Evolutionary conservation across 768 basidiomycete genomes (phyloP), one percentile per base, ranked within the genome.

Genomic region (Strobilomyces echinocephalus): DNA sequence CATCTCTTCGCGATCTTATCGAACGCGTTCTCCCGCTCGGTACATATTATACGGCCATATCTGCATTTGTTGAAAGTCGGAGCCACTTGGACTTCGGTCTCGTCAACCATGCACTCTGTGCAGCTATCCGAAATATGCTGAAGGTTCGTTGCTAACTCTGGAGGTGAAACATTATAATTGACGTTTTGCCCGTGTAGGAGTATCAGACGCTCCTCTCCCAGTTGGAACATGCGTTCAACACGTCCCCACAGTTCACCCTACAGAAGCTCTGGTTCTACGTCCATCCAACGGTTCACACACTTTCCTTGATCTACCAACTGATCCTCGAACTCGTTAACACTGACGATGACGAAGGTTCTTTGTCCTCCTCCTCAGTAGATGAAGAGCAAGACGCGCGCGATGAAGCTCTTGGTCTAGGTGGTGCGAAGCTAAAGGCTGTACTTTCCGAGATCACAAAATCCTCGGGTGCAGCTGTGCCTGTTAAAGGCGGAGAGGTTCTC

Each of bases 231-330:
- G 86, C 91, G 5, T 98, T 94, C 76, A 87, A 87, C 61, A 83
- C 88, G 0, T 91, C 92, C 0, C 76, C 91, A 0, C 79, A 80
- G 48, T 97, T 98, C 69, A 89, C 93, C 11, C 79, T 99, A 0
- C 97, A 97, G 69, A 95, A 94, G 57, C 81, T 95, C n/a, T 97
- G 92, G 87, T 95, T 94, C 67, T 94, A 97, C 67, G 83, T 97
- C 24, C 94, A 97, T 60, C 95, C 95, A 0, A 97, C 94, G 0
- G 76, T 97, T 21, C 94, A 98, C 69, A 92, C 92, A 1, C 85
- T 98, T 38, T 92, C 89, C 8, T 80, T 98, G 2, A 83, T 97
- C 39, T 91, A 97, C 63, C 81, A 88, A 38, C 82, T 98, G 44
- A 82, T 85, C 43, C 78, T 85, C 24, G 89, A 91, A 61, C 79